Evolutionary conservation across 345 rosid species (phyloP).

Genomic region (Capsella bursapastoris): DNA sequence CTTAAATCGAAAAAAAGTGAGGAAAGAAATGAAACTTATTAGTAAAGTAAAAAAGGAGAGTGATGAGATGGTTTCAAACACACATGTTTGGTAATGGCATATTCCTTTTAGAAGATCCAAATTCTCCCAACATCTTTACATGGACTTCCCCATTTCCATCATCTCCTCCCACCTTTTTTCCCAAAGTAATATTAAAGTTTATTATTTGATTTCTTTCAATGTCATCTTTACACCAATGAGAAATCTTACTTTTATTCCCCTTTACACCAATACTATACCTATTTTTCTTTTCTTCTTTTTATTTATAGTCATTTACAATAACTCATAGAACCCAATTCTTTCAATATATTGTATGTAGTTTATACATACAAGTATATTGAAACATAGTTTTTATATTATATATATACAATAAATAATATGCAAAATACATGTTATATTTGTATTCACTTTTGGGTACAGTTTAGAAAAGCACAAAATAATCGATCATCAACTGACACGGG

Average conservation of each 20-base stretch:
- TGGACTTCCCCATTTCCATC: constrained; percentile 44
- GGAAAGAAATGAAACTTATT: not conserved
- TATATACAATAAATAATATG: not conserved
- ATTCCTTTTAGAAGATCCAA: constrained; percentile 48
- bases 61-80: constrained; percentile 28
- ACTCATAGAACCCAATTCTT: not conserved
- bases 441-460: constrained; percentile 4
- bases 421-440: not conserved
- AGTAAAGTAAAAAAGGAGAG: constrained; percentile 7
- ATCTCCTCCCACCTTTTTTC: constrained; percentile 33
- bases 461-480: constrained; percentile 12
- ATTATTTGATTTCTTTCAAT: constrained; percentile 31
- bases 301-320: not conserved
- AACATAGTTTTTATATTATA: not conserved
- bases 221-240: constrained; percentile 47
- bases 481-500: constrained; percentile 11
- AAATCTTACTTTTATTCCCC: constrained; percentile 37
- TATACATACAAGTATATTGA: not conserved
- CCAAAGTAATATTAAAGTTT: not conserved
- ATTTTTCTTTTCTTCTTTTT: not conserved
- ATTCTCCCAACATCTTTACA: constrained; percentile 46
- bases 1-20: not conserved
- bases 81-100: constrained; percentile 49
- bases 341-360: not conserved
- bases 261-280: constrained; percentile 27